phyloP scores from a whole-genome alignment of 2,329 filamentous ascomycete species.

The Fusarium tjaetaba region DNA sequence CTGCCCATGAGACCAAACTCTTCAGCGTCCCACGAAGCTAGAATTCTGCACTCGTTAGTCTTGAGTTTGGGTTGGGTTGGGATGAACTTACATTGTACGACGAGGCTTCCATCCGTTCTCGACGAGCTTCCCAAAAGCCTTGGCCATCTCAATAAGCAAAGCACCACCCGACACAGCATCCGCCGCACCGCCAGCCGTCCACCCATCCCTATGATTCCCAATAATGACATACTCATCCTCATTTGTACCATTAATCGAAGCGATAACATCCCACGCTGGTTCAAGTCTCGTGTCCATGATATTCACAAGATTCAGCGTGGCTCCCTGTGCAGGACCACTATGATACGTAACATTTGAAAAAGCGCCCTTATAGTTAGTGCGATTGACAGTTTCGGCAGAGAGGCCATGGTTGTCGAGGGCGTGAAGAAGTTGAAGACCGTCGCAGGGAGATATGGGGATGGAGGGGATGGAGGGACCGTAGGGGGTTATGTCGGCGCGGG shows the following conservation, averaged over 20 bases:
- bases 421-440: conserved; percentile 13
- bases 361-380: conserved; percentile 25
- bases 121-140: conserved; percentile 58
- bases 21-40: conserved; percentile 28
- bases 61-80: fast-evolving
- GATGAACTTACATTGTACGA: conserved; percentile 53
- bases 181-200: conserved; percentile 62
- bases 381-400: conserved; percentile 8
- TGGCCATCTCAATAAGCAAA: conserved; percentile 59
- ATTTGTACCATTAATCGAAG: conserved; percentile 53
- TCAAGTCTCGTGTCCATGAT: conserved; percentile 27
- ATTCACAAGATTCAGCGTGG: conserved; percentile 8
- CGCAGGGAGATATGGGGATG: conserved; percentile 23
- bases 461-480: conserved; percentile 32
- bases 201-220: conserved; percentile 64
- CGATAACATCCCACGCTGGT: conserved; percentile 49
- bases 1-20: conserved; percentile 32
- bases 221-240: conserved; percentile 56
- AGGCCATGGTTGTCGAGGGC: conserved; percentile 17
- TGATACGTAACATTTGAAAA: conserved; percentile 27
- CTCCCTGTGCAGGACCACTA: conserved; percentile 23
- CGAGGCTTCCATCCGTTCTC: conserved; percentile 61
- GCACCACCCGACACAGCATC: conserved; percentile 63
- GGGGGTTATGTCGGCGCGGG: conserved; percentile 15
- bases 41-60: background rate